A percentile compares a stretch with the other conserved stretches of the same genome.
Evolutionary conservation across 1,284 basidiomycete species (phyloP).

Genomic region (Leccinum solheimii): DNA sequence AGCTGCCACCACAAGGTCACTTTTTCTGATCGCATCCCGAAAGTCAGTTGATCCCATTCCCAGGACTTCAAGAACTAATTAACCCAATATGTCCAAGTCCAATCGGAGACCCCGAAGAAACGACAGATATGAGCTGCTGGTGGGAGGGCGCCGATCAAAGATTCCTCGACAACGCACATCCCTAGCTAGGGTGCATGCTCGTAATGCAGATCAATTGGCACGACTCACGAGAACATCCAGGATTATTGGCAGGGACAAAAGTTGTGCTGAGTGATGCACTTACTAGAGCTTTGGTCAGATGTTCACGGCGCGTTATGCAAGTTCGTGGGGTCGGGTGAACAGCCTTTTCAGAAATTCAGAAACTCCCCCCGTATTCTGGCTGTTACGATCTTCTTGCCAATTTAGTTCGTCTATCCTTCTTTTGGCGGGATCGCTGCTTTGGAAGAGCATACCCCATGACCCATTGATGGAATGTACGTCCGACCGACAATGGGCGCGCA

Average conservation of each 20-base stretch:
- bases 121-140: neutral
- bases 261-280: neutral
- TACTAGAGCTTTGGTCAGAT: neutral
- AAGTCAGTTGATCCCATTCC: conserved; percentile 33
- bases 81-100: neutral
- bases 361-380: neutral
- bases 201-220: neutral
- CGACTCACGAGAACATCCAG: neutral
- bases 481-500: neutral
- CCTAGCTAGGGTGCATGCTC: neutral
- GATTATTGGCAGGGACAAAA: neutral
- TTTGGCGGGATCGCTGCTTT: neutral
- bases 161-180: neutral
- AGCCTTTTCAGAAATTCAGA: neutral
- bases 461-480: neutral
- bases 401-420: neutral
- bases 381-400: neutral
- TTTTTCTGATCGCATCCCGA: conserved; percentile 43
- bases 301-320: neutral
- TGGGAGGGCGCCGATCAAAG: neutral
- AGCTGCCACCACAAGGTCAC: conserved; percentile 46
- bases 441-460: neutral
- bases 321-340: neutral
- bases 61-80: neutral
- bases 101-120: neutral